These are phyloP conservation scores for Neolecta irregularis DNA, from an alignment of 1,139 yeast genomes.

Conservation along the genomic window DNA sequence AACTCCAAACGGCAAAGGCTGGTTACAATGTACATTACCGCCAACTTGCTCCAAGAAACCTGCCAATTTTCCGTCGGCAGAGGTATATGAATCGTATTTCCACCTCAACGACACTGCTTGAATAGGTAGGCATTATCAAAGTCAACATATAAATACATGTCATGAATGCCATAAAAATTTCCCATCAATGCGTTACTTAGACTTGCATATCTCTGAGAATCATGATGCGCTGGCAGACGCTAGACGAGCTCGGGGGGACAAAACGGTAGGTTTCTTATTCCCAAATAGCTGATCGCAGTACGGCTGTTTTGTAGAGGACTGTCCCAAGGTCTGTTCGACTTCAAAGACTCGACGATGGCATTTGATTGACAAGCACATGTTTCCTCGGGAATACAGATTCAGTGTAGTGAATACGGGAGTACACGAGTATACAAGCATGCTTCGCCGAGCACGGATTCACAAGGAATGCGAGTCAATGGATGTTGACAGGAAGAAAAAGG, in stretches of 20 bases:
- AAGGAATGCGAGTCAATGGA: neutral
- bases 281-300: conserved; percentile 15
- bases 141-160: conserved; percentile 24
- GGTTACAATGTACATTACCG: neutral
- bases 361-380: conserved; percentile 35
- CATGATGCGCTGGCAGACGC: conserved; percentile 37
- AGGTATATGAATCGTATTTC: conserved; percentile 1
- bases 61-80: neutral
- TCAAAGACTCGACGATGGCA: conserved; percentile 32
- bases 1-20: neutral
- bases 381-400: conserved; percentile 24
- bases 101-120: no score
- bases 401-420: conserved; percentile 1
- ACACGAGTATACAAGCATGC: conserved; percentile 1
- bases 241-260: conserved; percentile 27
- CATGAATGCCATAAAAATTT: conserved; percentile 30
- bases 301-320: conserved; percentile 30
- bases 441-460: neutral
- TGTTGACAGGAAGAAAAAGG: neutral
- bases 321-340: conserved; percentile 25
- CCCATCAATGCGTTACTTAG: conserved; percentile 29
- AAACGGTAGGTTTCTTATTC: conserved; percentile 5
- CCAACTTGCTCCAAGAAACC: neutral
- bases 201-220: conserved; percentile 37
- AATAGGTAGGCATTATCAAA: conserved; percentile 17